Percentiles rank a stretch among this genome's conserved stretches.
These are phyloP conservation scores for Phytopythium cucurbitacearum DNA, from an alignment of 352 stramenopile species.

Conservation along the genomic window DNA sequence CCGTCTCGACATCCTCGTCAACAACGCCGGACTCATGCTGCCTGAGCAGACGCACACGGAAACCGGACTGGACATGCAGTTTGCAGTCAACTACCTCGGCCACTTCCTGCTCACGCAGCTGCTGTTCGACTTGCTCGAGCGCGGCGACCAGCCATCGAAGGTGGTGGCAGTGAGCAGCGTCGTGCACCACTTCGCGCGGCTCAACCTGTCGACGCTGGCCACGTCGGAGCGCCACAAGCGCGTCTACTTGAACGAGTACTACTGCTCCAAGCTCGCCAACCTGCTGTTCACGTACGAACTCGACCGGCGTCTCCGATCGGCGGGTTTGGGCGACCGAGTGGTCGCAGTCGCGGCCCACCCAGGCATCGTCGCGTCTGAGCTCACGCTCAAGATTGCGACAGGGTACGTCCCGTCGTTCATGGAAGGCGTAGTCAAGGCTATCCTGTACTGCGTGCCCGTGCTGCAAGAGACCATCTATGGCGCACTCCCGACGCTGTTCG, in stretches of 20 bases:
- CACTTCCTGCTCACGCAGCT: slow-evolving; percentile 54
- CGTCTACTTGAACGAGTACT: slow-evolving; percentile 42
- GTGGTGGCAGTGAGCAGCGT: slow-evolving; percentile 36
- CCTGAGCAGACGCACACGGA: slow-evolving; percentile 25
- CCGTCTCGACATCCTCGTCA: slow-evolving; percentile 46
- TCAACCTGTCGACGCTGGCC: slow-evolving; percentile 25
- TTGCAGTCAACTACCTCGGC: slow-evolving; percentile 55
- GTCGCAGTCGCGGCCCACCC: slow-evolving; percentile 28
- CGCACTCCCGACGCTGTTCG: slow-evolving; percentile 26
- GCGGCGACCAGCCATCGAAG: slow-evolving; percentile 12
- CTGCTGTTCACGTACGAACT: slow-evolving; percentile 46
- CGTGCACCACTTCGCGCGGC: slow-evolving; percentile 20
- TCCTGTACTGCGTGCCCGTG: slow-evolving; percentile 24
- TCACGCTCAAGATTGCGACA: slow-evolving; percentile 21
- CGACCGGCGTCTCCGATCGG: slow-evolving; percentile 20
- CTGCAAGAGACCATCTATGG: slow-evolving; percentile 24
- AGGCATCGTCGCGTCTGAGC: slow-evolving; percentile 23
- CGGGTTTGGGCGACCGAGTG: slow-evolving; percentile 18
- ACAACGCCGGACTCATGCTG: slow-evolving; percentile 53
- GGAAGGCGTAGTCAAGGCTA: slow-evolving; percentile 17
- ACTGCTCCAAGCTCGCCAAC: slow-evolving; percentile 38
- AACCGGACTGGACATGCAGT: slow-evolving; percentile 49
- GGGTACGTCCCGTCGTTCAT: slow-evolving; percentile 20
- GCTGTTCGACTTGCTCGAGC: slow-evolving; percentile 44
- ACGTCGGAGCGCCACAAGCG: slow-evolving; percentile 20